phyloP scores from a whole-genome alignment of 495 filamentous ascomycete genomes.

The Penicillium steckii region DNA sequence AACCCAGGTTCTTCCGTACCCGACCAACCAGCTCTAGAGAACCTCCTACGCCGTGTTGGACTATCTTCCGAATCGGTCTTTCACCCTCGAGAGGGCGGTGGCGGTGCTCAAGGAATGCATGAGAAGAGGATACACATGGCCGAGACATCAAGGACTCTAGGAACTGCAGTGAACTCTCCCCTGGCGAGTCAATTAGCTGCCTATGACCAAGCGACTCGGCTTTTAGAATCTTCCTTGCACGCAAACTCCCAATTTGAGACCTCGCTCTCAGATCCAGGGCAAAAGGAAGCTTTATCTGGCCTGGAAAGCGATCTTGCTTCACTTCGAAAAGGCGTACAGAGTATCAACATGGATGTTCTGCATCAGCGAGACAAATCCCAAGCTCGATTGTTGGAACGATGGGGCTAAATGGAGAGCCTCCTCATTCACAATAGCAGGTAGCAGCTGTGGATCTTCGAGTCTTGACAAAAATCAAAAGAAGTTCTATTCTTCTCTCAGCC shows the following conservation, averaged over 20 bases:
- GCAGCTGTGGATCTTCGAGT: too few relatives aligned
- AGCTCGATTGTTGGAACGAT: slow-evolving; percentile 33
- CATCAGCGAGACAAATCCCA: slow-evolving; percentile 33
- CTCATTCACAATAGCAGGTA: too few relatives aligned
- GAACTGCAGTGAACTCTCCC: slow-evolving; percentile 32
- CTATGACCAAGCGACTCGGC: slow-evolving; percentile 31
- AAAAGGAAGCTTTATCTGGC: slow-evolving; percentile 25
- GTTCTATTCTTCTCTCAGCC: too few relatives aligned
- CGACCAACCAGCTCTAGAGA: slow-evolving; percentile 32
- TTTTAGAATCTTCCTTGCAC: slow-evolving; percentile 34
- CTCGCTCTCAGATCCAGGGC: slow-evolving; percentile 26
- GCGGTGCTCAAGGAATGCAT: slow-evolving; percentile 19
- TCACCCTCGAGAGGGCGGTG: slow-evolving; percentile 21
- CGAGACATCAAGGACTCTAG: slow-evolving; percentile 24
- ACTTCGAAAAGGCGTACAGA: slow-evolving; percentile 36
- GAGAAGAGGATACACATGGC: slow-evolving; percentile 33
- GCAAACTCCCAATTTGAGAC: slow-evolving; percentile 29
- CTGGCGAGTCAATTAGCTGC: slow-evolving; percentile 26
- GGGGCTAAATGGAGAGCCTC: too few relatives aligned
- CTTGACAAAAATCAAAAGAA: too few relatives aligned
- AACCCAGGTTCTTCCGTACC: slow-evolving; percentile 8
- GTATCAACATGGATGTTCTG: slow-evolving; percentile 35
- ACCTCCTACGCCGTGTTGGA: slow-evolving; percentile 38
- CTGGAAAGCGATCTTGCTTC: slow-evolving; percentile 30
- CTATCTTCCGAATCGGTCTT: slow-evolving; percentile 33